Conservation (phyloP, 148 eudicot species). For the Agrostemma githago region DNA sequence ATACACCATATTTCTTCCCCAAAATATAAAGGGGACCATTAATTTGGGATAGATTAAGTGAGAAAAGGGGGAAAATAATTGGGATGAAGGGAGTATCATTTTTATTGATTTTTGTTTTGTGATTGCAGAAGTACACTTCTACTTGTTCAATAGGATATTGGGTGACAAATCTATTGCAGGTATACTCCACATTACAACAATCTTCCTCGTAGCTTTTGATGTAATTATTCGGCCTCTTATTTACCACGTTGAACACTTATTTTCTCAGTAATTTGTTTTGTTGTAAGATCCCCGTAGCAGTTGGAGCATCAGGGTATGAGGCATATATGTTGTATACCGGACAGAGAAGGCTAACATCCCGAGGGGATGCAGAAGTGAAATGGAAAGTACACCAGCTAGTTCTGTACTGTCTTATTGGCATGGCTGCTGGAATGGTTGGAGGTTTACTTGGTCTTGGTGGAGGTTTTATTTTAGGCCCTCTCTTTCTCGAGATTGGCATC, state of each 20-base stretch:
- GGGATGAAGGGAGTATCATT: too few species aligned
- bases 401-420: conserved; percentile 40
- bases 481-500: conserved; percentile 59
- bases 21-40: too few species aligned
- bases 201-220: not conserved
- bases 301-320: conserved; percentile 51
- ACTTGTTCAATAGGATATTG: conserved; percentile 52
- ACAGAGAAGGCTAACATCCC: conserved; percentile 40
- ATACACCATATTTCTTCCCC: too few species aligned
- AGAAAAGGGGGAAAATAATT: too few species aligned
- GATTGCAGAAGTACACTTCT: conserved; percentile 38
- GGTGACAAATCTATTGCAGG: conserved; percentile 50
- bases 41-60: too few species aligned
- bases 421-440: conserved; percentile 60
- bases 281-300: conserved; percentile 47
- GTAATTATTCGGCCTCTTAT: not conserved
- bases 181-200: conserved; percentile 19
- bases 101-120: not conserved
- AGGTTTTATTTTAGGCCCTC: conserved; percentile 58
- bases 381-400: conserved; percentile 37
- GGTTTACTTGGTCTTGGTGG: conserved; percentile 79
- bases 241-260: not conserved
- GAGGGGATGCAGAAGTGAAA: conserved; percentile 33
- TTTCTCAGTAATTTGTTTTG: not conserved
- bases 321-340: conserved; percentile 53